These are phyloP conservation scores for Begonia loranthoides DNA, from an alignment of 306 rosid species.

Conservation along the genomic window DNA sequence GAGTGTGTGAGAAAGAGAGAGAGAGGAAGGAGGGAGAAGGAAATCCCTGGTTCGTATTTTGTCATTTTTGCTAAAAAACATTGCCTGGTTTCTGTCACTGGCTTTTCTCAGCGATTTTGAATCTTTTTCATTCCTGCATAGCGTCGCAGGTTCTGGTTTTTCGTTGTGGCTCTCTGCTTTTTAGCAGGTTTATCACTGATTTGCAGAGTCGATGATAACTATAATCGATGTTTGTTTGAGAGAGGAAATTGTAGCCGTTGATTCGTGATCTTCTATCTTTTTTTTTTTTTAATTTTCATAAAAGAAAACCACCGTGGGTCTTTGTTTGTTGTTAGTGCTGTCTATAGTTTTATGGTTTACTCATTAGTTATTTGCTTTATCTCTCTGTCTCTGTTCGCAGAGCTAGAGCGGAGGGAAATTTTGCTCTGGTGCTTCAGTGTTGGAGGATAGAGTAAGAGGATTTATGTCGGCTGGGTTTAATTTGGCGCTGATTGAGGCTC, in stretches of 20 bases:
- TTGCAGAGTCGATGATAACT: constrained; percentile 6
- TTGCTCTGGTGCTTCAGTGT: not conserved
- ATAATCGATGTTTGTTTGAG: not conserved
- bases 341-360: not conserved
- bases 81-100: not conserved
- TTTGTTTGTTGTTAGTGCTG: not conserved
- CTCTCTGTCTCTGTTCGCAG: not conserved
- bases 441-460: constrained; percentile 6
- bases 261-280: constrained; percentile 24
- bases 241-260: constrained; percentile 27
- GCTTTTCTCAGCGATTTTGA: constrained; percentile 36
- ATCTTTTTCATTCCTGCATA: not conserved
- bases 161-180: constrained; percentile 4
- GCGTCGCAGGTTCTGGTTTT: constrained; percentile 15
- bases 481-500: constrained; percentile 55
- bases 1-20: not conserved
- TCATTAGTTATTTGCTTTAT: not conserved
- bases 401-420: constrained; percentile 1
- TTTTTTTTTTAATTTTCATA: too few relatives aligned
- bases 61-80: not conserved
- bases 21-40: not conserved
- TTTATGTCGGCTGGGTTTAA: constrained; percentile 81
- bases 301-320: not conserved
- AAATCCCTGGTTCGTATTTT: not conserved
- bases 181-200: constrained; percentile 1